Evolutionary conservation across 23 red algal genomes (phyloP).

Genomic region (Gracilariopsis chorda): DNA sequence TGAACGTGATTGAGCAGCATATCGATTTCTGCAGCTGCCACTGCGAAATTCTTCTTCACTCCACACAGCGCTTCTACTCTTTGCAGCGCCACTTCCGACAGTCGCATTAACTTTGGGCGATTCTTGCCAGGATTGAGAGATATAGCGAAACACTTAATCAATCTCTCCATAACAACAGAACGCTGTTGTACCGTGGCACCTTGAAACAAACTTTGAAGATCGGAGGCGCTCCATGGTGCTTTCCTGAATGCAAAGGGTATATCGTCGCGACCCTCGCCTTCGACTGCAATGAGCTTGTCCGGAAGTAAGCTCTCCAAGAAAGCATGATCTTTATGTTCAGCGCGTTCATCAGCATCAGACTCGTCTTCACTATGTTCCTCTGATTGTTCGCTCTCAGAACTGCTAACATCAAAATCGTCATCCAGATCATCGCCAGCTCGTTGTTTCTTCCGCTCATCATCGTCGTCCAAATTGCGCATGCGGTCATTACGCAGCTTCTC

Average conservation of each 20-base stretch:
- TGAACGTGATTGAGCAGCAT: constrained; percentile 52
- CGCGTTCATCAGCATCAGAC: not conserved
- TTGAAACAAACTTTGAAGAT: constrained; percentile 40
- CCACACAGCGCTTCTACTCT: not conserved
- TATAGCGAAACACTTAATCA: constrained; percentile 59
- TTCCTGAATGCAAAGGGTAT: constrained; percentile 55
- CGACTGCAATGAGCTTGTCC: not conserved
- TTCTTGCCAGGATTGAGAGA: constrained; percentile 47
- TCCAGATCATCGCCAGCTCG: not conserved
- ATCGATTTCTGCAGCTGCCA: constrained; percentile 44
- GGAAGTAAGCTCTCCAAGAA: not conserved
- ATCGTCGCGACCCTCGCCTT: not conserved
- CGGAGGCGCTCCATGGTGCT: not conserved
- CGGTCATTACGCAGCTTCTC: constrained; percentile 39
- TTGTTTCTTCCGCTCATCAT: not conserved
- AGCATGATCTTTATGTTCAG: not conserved
- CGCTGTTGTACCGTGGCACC: constrained; percentile 17
- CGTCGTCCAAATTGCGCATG: constrained; percentile 43
- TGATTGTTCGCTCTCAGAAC: not conserved
- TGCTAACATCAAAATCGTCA: not conserved
- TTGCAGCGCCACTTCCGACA: constrained; percentile 22
- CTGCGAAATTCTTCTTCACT: not conserved
- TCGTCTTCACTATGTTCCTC: constrained; percentile 43
- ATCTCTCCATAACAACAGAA: constrained; percentile 25
- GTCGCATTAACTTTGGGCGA: not conserved